Base-by-base conservation (phyloP, 2,329 filamentous ascomycete species). In the Colletotrichum paranaense region DNA sequence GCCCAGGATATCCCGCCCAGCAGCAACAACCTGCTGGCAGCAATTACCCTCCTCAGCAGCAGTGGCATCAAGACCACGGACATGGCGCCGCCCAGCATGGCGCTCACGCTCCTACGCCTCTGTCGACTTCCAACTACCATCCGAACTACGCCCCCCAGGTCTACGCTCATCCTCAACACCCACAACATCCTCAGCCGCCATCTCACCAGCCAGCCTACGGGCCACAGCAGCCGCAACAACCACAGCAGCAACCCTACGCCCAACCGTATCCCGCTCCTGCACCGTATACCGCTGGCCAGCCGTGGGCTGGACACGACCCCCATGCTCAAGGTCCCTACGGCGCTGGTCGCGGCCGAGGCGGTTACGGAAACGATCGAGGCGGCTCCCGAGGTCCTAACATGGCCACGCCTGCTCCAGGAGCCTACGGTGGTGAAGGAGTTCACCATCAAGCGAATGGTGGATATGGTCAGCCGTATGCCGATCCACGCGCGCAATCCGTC, bases 131-230 rank as follows among this genome's bases (percentile, higher is more conserved):
- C 73, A 89, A 88, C 77, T 91, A 91, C 77, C 89, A 90, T 75
- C 88, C 88, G 42, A 90, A 88, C 79, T 91, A 90, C 78, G 86
- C 88, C 52, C 86, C 87, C 53, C 90, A 91, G 76, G 80, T 84
- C 9, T 91, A 90, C 72, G 80, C 81, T 38, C 78, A 81, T 57
- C 69, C 83, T 28, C 83, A 85, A 66, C 84, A 85, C 72, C 77
- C 71, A 59, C 66, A 62, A 42, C 53, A 68, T 35, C 64, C 32
- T 35, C 76, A 76, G 5, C 76, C 74, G 53, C 78, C 78, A 42
- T 67, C 82, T 14, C 87, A 87, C 73, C 86, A 86, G 65, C 82
- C 85, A 49, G 80, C 84, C 16, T 88, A 88, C 74, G 81, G 80
- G 14, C 79, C 83, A 56, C 81, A 83, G 32, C 83, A 83, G 66